phyloP scores from a whole-genome alignment of 768 basidiomycete species.

The Mycena kentingensis region DNA sequence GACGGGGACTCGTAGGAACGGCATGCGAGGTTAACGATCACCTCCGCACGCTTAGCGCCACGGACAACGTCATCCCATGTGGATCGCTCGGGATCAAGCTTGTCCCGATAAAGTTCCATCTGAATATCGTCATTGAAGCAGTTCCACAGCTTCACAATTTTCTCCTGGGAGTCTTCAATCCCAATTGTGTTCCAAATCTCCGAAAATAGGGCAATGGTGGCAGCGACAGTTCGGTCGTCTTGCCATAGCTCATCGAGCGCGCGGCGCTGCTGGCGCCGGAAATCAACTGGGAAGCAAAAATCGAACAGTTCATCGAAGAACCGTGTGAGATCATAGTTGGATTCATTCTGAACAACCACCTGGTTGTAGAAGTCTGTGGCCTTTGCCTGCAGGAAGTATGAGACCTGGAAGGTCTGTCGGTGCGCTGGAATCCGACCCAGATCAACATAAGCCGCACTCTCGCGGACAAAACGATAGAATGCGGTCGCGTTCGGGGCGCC shows the following conservation, averaged over 20 bases:
- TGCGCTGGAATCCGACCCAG: background rate
- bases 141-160: constrained; percentile 37
- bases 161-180: constrained; percentile 23
- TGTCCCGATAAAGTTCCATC: constrained; percentile 28
- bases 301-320: constrained; percentile 36
- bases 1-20: background rate
- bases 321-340: constrained; percentile 1
- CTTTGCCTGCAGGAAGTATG: background rate
- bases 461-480: background rate
- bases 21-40: constrained; percentile 7
- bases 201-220: constrained; percentile 34
- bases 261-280: constrained; percentile 26
- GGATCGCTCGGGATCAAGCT: constrained; percentile 29
- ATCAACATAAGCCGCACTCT: background rate
- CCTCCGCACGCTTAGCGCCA: constrained; percentile 32
- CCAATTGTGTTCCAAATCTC: constrained; percentile 34
- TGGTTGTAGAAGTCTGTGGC: constrained; percentile 2
- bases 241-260: constrained; percentile 27
- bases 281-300: constrained; percentile 37
- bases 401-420: background rate
- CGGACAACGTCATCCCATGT: constrained; percentile 28
- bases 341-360: background rate
- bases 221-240: constrained; percentile 25
- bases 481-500: background rate
- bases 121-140: constrained; percentile 32